Evolutionary conservation across 345 rosid species (phyloP), one percentile per base, ranked within the genome.

Genomic region (Microthlaspi erraticum): DNA sequence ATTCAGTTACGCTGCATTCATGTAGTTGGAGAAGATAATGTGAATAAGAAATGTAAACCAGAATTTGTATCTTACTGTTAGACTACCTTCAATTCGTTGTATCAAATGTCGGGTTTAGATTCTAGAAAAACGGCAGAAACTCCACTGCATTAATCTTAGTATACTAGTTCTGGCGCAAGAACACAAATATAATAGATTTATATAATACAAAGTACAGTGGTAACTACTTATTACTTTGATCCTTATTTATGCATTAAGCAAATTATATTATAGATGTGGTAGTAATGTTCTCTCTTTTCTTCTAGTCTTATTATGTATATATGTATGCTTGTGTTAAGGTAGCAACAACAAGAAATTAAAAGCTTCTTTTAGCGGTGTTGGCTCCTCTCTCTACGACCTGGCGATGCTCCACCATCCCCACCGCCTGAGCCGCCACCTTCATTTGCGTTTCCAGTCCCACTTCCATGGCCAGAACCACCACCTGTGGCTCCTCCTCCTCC

Each of bases 401-500:
- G 75, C 18, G 75, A 61, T 31, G 32, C 70, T 52, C 52, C 78
- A 68, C 78, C 74, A 26, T 10, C 45, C n/a, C 65, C 81, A 6
- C 65, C 58, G 2, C 86, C 81, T 1, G 80, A 60, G 11, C 85
- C 85, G 6, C 72, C 81, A 3, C 78, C 73, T 59, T 45, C 70
- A 4, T 80, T 88, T 31, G 52, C 79, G 2, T 75, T 52, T 10
- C 74, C 78, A 0, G 65, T 68, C 52, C 92, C 95, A 61, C 82
- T 78, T 66, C 95, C 96, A 38, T 74, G 56, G 9, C 98, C 94
- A 11, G 77, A 83, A 2, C 94, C 97, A 29, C 92, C 85, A 0
- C 78, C 89, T 16, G 34, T 83, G 19, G 93, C 93, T 2, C 91
- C 92, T 69, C 79, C 79, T 55, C 71, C 71, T 31, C 93, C 97